phyloP scores from a whole-genome alignment of 108 stramenopile species.

The Cyclostephanos tholiformis region DNA sequence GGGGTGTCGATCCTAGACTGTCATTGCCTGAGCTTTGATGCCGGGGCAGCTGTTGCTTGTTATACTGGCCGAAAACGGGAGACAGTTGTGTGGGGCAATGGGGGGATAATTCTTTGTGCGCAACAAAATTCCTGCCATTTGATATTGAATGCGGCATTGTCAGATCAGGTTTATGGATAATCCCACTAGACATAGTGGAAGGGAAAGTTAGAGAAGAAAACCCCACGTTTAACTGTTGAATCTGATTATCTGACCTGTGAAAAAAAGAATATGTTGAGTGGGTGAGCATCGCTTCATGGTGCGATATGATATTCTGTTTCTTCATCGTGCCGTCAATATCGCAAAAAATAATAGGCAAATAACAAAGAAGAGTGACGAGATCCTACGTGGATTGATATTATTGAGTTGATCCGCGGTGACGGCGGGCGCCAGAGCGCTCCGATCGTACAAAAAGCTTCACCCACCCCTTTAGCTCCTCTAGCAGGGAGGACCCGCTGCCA shows the following conservation, averaged over 20 bases:
- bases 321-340: background rate
- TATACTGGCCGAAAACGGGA: slow-evolving; percentile 16
- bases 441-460: slow-evolving; percentile 10
- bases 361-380: background rate
- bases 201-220: slow-evolving; percentile 26
- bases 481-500: slow-evolving; percentile 27
- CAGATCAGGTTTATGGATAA: slow-evolving; percentile 19
- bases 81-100: slow-evolving; percentile 29
- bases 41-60: slow-evolving; percentile 16
- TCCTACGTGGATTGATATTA: slow-evolving; percentile 13
- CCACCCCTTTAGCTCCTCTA: slow-evolving; percentile 50
- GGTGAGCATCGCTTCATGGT: background rate
- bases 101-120: slow-evolving; percentile 22
- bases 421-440: background rate
- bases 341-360: background rate
- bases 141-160: slow-evolving; percentile 13
- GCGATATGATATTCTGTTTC: background rate
- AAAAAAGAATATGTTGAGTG: background rate
- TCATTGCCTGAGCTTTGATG: slow-evolving; percentile 26
- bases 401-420: background rate
- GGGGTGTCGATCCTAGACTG: slow-evolving; percentile 19
- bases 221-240: slow-evolving; percentile 30
- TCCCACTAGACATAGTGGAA: slow-evolving; percentile 29
- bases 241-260: slow-evolving; percentile 15
- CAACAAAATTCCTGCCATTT: slow-evolving; percentile 16